Evolutionary conservation across 352 stramenopile species (phyloP), one percentile per base, ranked within the genome.

Genomic region (Phytophthora foliorum): DNA sequence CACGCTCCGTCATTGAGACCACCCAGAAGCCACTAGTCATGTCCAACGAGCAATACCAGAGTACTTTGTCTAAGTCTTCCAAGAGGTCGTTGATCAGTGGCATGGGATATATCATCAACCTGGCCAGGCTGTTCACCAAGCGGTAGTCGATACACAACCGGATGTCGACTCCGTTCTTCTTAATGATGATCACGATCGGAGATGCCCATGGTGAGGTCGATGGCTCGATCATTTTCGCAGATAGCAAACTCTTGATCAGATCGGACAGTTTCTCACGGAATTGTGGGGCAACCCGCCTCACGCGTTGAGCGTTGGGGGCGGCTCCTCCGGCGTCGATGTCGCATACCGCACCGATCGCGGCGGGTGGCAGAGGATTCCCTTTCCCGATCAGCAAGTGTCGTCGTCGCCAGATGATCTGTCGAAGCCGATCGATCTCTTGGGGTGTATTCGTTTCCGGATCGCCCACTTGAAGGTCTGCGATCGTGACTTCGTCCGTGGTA

Each of bases 181-280:
- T 41, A 11, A 41, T 41, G 34, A 41, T 41, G 4, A 41, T 13
- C 34, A 41, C 34, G 17, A 41, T 75, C 2, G 61, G 62, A 1
- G 63, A 72, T 4, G 34, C 34, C 34, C 34, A 41, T 17, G 34
- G 9, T 17, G 34, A 41, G 7, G 34, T 41, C 4, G 34, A 41
- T 6, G 10, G 34, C 3, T 17, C 3, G 13, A 41, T 41, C 7
- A 41, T 41, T 11, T 5, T 41, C 8, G 34, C 34, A 6, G 34
- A 11, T 13, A 41, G 13, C 17, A 41, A 13, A 14, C 34, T 11
- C 13, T 41, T 41, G 4, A 41, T 5, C 7, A 41, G 34, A 41
- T 41, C 34, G 3, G 34, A 41, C 8, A 41, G 7, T 13, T 41
- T 41, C 34, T 41, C 34, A 17, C 34, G 34, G 34, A 41, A 41